Evolutionary conservation across 2,329 filamentous ascomycete species (phyloP), one percentile per base, ranked within the genome.

Genomic region (Epichloe bromicola): DNA sequence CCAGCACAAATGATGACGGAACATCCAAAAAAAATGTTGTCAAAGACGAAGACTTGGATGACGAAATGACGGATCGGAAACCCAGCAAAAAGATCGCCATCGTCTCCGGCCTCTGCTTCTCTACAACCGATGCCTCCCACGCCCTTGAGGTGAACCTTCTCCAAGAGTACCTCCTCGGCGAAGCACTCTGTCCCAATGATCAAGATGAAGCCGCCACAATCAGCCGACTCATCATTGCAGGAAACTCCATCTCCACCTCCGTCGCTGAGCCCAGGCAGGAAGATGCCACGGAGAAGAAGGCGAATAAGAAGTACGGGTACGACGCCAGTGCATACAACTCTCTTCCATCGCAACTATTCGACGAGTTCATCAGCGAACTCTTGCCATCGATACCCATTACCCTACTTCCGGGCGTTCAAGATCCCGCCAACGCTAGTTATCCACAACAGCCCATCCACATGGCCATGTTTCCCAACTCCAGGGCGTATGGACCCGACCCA

Each of bases 401-500:
- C 0, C 72, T 98, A 17, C 78, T 98, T 55, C 88, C 94, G 0
- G 93, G 93, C 15, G 78, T 78, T 15, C 75, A 79, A 34, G 94
- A 98, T 65, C 90, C 93, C 0, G 89, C 93, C 47, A 95, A 95
- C 62, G 81, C 86, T 49, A 86, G 87, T 55, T 80, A 95, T 30
- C 93, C 93, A 0, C 93, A 98, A 63, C 93, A 97, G 65, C 85
- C 88, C 1, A 86, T 98, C 47, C 93, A 98, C 66, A 74, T 86
- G 4, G 91, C 93, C 54, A 88, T 98, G 79, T 93, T 98, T 59
- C 86, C 88, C 0, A 75, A 78, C 8, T 74, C 88, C 17, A 77
- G 89, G 55, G 71, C 78, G 7, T 98, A 88, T 63, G 76, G 76
- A 36, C 69, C 74, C 11, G 67, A 69, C 14, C 74, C 74, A 0